phyloP scores from a whole-genome alignment of 192 early-diverging fungal genomes.

The Coemansia sp. region DNA sequence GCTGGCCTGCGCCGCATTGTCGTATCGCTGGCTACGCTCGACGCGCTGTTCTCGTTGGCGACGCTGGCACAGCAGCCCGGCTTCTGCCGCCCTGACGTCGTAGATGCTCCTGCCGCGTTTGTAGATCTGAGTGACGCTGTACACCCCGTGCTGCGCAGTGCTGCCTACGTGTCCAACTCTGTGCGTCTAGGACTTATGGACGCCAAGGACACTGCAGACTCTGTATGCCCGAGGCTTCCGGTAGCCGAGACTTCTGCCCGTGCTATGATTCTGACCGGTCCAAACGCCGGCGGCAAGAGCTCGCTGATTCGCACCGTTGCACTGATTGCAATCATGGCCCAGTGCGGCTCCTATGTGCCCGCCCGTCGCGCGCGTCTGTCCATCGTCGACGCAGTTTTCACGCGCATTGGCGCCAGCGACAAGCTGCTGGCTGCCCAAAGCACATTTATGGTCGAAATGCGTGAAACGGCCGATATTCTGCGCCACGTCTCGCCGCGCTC shows the following conservation, averaged over 20 bases:
- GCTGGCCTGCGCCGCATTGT: constrained; percentile 63
- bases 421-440: constrained; percentile 89
- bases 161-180: constrained; percentile 90
- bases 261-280: constrained; percentile 90
- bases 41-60: constrained; percentile 66
- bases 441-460: constrained; percentile 95
- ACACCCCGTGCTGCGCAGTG: constrained; percentile 54
- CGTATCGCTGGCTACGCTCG: constrained; percentile 59
- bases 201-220: constrained; percentile 18
- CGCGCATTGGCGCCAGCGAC: constrained; percentile 96
- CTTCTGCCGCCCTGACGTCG: constrained; percentile 74
- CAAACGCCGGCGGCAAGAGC: constrained; percentile 98
- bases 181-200: constrained; percentile 58
- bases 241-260: constrained; percentile 18
- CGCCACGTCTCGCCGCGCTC: constrained; percentile 81
- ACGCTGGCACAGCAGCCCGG: constrained; percentile 85
- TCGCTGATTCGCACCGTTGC: constrained; percentile 92
- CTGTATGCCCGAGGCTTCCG: no score
- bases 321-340: constrained; percentile 91
- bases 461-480: constrained; percentile 89
- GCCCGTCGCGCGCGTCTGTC: constrained; percentile 70
- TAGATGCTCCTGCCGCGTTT: constrained; percentile 66
- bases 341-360: constrained; percentile 91
- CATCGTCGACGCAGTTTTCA: constrained; percentile 90
- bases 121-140: constrained; percentile 82